Percentiles rank a stretch among this genome's conserved stretches.
These are phyloP conservation scores for Kodamaea leandrae DNA, from an alignment of 805 yeast species.

Conservation along the genomic window DNA sequence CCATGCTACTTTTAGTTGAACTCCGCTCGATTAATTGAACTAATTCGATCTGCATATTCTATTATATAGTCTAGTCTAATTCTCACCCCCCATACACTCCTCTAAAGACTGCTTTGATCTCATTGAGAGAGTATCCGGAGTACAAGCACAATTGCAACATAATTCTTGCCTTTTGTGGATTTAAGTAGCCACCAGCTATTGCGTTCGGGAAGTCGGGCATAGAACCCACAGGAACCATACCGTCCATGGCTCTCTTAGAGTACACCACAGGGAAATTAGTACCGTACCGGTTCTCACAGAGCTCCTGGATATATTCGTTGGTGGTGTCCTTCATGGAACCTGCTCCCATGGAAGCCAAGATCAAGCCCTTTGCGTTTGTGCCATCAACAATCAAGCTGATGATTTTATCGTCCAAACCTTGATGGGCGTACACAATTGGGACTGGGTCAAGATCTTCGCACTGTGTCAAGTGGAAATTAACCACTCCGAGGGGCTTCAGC, in stretches of 20 bases:
- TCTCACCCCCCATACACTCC: conserved; percentile 42
- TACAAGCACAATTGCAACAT: conserved; percentile 55
- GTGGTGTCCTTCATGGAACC: conserved; percentile 58
- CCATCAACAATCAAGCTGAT: conserved; percentile 47
- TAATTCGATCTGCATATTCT: no score
- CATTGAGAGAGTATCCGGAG: conserved; percentile 34
- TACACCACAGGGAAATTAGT: conserved; percentile 54
- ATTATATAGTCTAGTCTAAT: not conserved
- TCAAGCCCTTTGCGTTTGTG: conserved; percentile 50
- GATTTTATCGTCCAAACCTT: conserved; percentile 51
- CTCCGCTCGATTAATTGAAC: no score
- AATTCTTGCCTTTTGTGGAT: conserved; percentile 63
- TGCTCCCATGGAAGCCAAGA: conserved; percentile 71
- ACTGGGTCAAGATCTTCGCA: conserved; percentile 42
- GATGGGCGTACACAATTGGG: conserved; percentile 59
- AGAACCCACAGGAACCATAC: conserved; percentile 60
- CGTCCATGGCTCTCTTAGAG: conserved; percentile 68
- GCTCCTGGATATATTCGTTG: conserved; percentile 40
- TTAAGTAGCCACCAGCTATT: conserved; percentile 62
- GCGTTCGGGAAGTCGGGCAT: conserved; percentile 40
- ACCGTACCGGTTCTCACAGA: conserved; percentile 15
- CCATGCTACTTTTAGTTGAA: no score
- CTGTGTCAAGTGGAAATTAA: conserved; percentile 33
- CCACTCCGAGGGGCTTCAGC: conserved; percentile 51
- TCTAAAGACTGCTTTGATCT: conserved; percentile 45